Conservation (phyloP, 257 asterid genomes). For the Solanum paucissectum region DNA sequence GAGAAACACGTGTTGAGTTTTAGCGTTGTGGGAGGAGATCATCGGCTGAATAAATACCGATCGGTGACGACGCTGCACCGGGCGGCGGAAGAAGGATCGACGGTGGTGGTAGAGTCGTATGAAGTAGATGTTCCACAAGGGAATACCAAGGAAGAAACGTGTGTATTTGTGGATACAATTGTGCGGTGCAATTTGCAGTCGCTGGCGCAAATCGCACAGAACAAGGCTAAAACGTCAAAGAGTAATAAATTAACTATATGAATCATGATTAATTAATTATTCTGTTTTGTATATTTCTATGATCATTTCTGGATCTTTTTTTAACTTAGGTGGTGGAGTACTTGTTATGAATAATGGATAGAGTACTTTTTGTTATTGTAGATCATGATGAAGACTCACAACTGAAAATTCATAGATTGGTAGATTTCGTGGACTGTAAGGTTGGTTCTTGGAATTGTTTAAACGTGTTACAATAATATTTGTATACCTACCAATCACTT, state of each 20-base stretch:
- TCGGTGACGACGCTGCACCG: conserved; percentile 70
- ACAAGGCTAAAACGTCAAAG: conserved; percentile 8
- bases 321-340: background rate
- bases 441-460: background rate
- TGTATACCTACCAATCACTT: background rate
- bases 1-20: conserved; percentile 70
- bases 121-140: conserved; percentile 76
- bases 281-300: background rate
- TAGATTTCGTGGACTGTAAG: background rate
- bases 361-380: conserved; percentile 8
- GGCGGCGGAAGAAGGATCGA: conserved; percentile 2
- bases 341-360: conserved; percentile 1
- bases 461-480: background rate
- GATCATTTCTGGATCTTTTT: background rate
- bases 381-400: conserved; percentile 15
- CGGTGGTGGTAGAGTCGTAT: conserved; percentile 77
- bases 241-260: background rate
- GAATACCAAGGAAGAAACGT: conserved; percentile 66
- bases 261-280: background rate
- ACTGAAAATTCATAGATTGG: background rate
- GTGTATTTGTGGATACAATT: conserved; percentile 66
- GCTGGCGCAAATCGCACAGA: conserved; percentile 43
- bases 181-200: conserved; percentile 73
- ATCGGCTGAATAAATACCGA: conserved; percentile 52
- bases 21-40: conserved; percentile 75